Evolutionary conservation across 768 basidiomycete species (phyloP).

Genomic region (Lyophyllum decastes): DNA sequence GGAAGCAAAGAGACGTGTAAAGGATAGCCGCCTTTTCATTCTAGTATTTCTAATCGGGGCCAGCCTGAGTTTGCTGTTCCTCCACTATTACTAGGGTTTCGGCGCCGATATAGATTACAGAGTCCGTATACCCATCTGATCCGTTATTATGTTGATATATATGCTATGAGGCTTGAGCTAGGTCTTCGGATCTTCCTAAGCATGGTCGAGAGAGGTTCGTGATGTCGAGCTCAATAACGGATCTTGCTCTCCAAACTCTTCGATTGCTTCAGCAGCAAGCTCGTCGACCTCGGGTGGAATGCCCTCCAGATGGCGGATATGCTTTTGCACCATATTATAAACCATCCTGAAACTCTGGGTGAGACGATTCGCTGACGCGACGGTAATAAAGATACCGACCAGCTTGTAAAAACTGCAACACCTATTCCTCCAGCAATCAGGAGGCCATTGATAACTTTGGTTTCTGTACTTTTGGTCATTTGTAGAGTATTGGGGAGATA

Average conservation of each 20-base stretch:
- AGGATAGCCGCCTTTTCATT: slow-evolving; percentile 87
- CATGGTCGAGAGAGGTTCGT: background rate
- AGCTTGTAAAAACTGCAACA: slow-evolving; percentile 62
- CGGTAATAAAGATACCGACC: slow-evolving; percentile 42
- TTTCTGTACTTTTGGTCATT: slow-evolving; percentile 36
- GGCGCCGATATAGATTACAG: background rate
- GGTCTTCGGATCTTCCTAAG: background rate
- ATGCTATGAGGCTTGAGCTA: background rate
- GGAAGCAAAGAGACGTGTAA: slow-evolving; percentile 84
- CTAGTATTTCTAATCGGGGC: slow-evolving; percentile 92
- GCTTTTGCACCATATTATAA: slow-evolving; percentile 61
- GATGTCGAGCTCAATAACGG: slow-evolving; percentile 47
- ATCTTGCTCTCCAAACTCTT: slow-evolving; percentile 60
- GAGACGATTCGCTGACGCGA: slow-evolving; percentile 4
- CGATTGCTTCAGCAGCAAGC: slow-evolving; percentile 58
- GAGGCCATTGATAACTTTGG: slow-evolving; percentile 64
- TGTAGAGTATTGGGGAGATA: background rate
- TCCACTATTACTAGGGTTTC: slow-evolving; percentile 77
- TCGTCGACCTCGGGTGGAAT: slow-evolving; percentile 50
- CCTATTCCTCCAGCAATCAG: slow-evolving; percentile 62
- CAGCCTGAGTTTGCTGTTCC: slow-evolving; percentile 86
- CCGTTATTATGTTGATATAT: background rate
- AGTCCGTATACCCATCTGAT: slow-evolving; percentile 2
- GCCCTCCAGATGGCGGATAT: slow-evolving; percentile 56
- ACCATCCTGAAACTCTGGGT: slow-evolving; percentile 50